A percentile compares a stretch with the other conserved stretches of the same genome.
These are phyloP conservation scores for Peziza echinospora DNA, from an alignment of 495 filamentous ascomycete species.

Conservation along the genomic window DNA sequence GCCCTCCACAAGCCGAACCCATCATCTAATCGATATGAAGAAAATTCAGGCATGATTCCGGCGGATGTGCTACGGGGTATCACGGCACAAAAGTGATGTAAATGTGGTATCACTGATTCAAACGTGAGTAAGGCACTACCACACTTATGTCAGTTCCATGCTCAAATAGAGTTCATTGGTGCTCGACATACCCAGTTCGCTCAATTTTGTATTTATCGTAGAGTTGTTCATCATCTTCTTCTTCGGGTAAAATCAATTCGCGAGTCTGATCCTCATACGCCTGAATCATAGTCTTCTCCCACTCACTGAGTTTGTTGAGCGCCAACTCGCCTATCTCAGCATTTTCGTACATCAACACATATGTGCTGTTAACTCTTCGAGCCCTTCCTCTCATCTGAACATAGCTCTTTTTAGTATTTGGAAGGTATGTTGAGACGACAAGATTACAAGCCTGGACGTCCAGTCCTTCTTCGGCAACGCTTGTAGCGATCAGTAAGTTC, in stretches of 20 bases:
- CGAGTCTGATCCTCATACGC: conserved; percentile 52
- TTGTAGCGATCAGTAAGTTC: conserved; percentile 67
- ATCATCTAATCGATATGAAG: conserved; percentile 14
- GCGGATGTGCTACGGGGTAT: conserved; percentile 36
- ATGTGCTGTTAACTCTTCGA: conserved; percentile 45
- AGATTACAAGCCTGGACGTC: conserved; percentile 70
- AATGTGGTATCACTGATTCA: conserved; percentile 47
- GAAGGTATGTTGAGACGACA: conserved; percentile 67
- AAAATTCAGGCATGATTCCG: conserved; percentile 30
- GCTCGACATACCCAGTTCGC: too few relatives aligned
- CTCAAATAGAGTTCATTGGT: too few relatives aligned
- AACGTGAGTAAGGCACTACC: conserved; percentile 53
- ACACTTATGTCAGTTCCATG: too few relatives aligned
- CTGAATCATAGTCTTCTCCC: conserved; percentile 54
- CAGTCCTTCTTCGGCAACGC: conserved; percentile 78
- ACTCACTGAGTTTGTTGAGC: conserved; percentile 31
- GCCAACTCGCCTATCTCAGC: conserved; percentile 19
- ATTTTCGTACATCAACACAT: conserved; percentile 38
- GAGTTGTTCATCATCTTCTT: too few relatives aligned
- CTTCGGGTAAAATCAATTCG: conserved; percentile 23
- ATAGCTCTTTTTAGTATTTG: conserved; percentile 60
- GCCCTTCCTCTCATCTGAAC: conserved; percentile 77
- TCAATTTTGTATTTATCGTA: too few relatives aligned
- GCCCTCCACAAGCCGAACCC: conserved; percentile 23
- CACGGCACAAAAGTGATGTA: conserved; percentile 60